A percentile compares a stretch with the other conserved stretches of the same genome.
phyloP scores from a whole-genome alignment of 2,329 filamentous ascomycete species.

The Knoxdaviesia capensis region DNA sequence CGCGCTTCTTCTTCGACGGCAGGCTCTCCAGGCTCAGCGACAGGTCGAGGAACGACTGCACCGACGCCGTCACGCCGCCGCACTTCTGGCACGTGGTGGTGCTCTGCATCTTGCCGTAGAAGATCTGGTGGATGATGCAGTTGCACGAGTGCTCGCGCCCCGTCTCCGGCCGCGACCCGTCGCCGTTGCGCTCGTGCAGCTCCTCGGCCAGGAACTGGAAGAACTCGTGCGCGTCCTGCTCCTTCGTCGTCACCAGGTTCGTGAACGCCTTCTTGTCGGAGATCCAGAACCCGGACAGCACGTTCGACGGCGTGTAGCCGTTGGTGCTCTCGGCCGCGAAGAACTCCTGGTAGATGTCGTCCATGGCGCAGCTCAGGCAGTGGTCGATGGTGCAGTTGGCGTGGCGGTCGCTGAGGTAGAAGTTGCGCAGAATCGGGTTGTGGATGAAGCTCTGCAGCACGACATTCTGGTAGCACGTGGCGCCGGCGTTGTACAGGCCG shows the following conservation, averaged over 20 bases:
- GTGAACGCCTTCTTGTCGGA: slow-evolving; percentile 54
- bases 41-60: slow-evolving; percentile 81
- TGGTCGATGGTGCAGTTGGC: slow-evolving; percentile 44
- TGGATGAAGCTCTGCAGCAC: slow-evolving; percentile 86
- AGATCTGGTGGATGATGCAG: slow-evolving; percentile 86
- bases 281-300: slow-evolving; percentile 80
- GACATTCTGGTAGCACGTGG: slow-evolving; percentile 95
- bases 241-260: slow-evolving; percentile 71
- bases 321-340: slow-evolving; percentile 60
- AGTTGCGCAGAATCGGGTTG: slow-evolving; percentile 79
- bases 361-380: slow-evolving; percentile 51
- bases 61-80: slow-evolving; percentile 58
- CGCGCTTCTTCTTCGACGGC: slow-evolving; percentile 43
- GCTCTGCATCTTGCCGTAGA: slow-evolving; percentile 79
- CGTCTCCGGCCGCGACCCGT: slow-evolving; percentile 39
- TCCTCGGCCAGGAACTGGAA: slow-evolving; percentile 91
- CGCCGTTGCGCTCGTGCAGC: slow-evolving; percentile 64
- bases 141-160: slow-evolving; percentile 48
- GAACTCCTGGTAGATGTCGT: slow-evolving; percentile 55
- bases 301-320: slow-evolving; percentile 75
- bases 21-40: slow-evolving; percentile 67
- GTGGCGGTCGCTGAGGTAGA: slow-evolving; percentile 82
- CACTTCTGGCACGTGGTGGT: slow-evolving; percentile 85
- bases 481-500: slow-evolving; percentile 93
- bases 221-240: slow-evolving; percentile 94